Percentiles rank a stretch among this genome's conserved stretches.
These are phyloP conservation scores for Debaryomycetaceae sp. DNA, from an alignment of 1,139 yeast genomes.

Conservation along the genomic window DNA sequence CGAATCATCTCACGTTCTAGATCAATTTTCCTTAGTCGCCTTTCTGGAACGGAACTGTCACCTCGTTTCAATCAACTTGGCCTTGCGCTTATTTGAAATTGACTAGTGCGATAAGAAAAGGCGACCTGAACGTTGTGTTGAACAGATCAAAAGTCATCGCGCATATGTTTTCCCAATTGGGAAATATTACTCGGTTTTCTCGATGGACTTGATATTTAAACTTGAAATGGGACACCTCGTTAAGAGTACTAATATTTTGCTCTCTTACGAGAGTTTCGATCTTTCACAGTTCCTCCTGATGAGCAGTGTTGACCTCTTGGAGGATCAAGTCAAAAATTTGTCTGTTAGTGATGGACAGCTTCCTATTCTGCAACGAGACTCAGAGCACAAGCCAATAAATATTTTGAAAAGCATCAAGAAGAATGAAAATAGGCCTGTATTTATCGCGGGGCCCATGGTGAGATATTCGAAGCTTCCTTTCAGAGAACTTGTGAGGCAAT, in stretches of 20 bases:
- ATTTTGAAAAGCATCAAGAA: slow-evolving; percentile 39
- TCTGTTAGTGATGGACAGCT: background rate
- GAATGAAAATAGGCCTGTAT: slow-evolving; percentile 53
- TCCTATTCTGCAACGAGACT: slow-evolving; percentile 23
- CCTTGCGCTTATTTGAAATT: too few relatives aligned
- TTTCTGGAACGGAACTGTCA: too few relatives aligned
- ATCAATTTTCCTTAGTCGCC: too few relatives aligned
- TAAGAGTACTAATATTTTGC: background rate
- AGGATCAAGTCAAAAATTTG: background rate
- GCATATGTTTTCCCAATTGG: background rate
- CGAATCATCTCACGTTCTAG: too few relatives aligned
- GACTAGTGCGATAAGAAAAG: background rate
- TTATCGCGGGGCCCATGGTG: slow-evolving; percentile 95
- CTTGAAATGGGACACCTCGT: background rate
- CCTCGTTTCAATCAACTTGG: too few relatives aligned
- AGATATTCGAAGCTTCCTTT: slow-evolving; percentile 93
- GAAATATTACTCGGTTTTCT: background rate
- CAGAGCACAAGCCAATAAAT: slow-evolving; percentile 53
- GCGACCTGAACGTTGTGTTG: background rate
- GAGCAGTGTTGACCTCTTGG: background rate
- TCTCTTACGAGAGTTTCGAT: background rate
- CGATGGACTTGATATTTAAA: background rate
- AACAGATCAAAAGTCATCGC: background rate
- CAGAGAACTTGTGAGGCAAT: slow-evolving; percentile 73
- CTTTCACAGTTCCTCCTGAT: background rate